phyloP scores from a whole-genome alignment of 108 stramenopile genomes.

The Stephanodiscus minutulus region DNA sequence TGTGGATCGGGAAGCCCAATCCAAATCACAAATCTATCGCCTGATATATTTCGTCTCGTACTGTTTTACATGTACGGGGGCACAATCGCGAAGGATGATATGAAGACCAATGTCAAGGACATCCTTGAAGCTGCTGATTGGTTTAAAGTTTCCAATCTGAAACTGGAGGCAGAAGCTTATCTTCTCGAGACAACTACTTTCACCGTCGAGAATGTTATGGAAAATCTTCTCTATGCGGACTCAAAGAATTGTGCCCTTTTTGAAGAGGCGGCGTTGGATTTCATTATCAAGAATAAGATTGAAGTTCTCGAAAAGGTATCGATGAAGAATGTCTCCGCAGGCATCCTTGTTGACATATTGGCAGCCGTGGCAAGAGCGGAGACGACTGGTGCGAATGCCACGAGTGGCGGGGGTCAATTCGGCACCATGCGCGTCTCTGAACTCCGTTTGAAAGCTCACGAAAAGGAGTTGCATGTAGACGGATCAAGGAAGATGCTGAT shows the following conservation, averaged over 20 bases:
- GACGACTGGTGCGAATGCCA: neutral
- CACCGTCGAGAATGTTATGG: conserved; percentile 15
- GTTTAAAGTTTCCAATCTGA: conserved; percentile 9
- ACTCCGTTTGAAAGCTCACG: neutral
- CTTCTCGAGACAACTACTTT: conserved; percentile 2
- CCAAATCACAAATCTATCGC: neutral
- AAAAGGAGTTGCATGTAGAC: neutral
- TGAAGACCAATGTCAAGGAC: conserved; percentile 1
- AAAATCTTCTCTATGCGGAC: conserved; percentile 14
- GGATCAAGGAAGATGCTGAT: conserved; percentile 11
- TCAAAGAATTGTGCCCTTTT: conserved; percentile 13
- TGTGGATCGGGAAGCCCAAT: neutral
- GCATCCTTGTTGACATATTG: neutral
- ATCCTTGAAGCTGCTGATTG: conserved; percentile 21
- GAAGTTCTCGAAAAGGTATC: neutral
- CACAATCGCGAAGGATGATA: neutral
- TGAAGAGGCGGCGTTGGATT: conserved; percentile 14
- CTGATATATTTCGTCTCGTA: neutral
- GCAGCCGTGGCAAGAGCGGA: neutral
- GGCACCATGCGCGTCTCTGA: neutral
- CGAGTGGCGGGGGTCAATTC: neutral
- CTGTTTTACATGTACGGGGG: conserved; percentile 10
- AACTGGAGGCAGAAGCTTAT: conserved; percentile 21
- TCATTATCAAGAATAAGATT: neutral
- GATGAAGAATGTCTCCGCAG: neutral